Evolutionary conservation across 148 eudicot species (phyloP).

Genomic region (Silene conica): DNA sequence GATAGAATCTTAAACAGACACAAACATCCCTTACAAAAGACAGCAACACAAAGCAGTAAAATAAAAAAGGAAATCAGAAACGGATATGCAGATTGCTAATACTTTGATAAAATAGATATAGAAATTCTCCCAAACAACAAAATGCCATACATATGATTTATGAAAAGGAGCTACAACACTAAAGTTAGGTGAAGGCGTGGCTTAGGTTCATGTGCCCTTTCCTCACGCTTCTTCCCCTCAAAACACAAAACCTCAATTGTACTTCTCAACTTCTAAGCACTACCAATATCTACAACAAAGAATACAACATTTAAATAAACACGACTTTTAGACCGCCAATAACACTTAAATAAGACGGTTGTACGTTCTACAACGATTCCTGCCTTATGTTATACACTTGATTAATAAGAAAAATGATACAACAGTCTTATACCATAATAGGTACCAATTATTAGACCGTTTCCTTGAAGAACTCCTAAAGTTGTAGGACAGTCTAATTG

Average conservation of each 20-base stretch:
- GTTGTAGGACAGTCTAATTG: background rate
- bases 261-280: background rate
- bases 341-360: too few species aligned
- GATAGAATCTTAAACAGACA: conserved; percentile 25
- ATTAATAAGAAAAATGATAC: too few species aligned
- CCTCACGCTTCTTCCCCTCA: conserved; percentile 24
- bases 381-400: too few species aligned
- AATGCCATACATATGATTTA: conserved; percentile 12
- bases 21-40: conserved; percentile 22
- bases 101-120: conserved; percentile 1
- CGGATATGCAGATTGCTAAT: conserved; percentile 5
- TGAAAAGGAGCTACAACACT: conserved; percentile 22
- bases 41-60: conserved; percentile 8
- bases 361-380: too few species aligned
- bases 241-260: too few species aligned
- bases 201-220: conserved; percentile 44
- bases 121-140: conserved; percentile 11
- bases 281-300: background rate
- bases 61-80: conserved; percentile 5
- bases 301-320: background rate
- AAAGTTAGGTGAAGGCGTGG: conserved; percentile 34
- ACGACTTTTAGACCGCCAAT: too few species aligned
- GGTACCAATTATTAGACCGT: background rate
- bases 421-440: background rate
- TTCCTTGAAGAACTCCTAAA: background rate